Evolutionary conservation across 2,329 filamentous ascomycete genomes (phyloP), one percentile per base, ranked within the genome.

Genomic region (Xylaria hypoxylon): DNA sequence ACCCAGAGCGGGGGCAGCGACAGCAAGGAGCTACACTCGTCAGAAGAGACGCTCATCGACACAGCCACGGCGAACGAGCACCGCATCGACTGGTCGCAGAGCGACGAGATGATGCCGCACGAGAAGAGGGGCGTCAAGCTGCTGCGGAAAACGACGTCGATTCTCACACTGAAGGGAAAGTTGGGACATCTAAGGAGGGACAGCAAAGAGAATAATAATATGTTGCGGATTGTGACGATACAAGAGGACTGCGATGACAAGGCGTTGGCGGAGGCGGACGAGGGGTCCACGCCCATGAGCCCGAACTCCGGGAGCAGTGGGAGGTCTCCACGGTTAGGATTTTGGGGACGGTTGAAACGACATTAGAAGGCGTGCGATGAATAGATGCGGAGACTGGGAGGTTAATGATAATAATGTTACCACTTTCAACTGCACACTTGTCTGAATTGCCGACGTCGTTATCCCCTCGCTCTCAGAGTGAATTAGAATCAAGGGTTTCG

Each of bases 51-150:
- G 40, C 61, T 73, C 15, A 74, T 77, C 7, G 65, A 75, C 11
- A 64, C 72, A 22, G 67, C 65, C 4, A 67, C 67, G 50, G 72
- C 72, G 15, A 68, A 79, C 33, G 77, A 81, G 61, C 79, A 81
- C 70, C 68, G 82, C 35, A 83, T 84, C 62, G 86, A 89, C 74
- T 89, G 87, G 87, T 84, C 85, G 33, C 86, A 89, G 73, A 84
- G 81, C 71, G 86, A 88, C 68, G 84, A 88, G 75, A 56, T 71
- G 68, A 71, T 69, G 64, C 59, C 70, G 44, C 50, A 52, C 50
- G 59, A 66, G 47, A 66, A 59, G 45, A 24, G 56, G 19, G 57
- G 48, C 38, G 61, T 59, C 44, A 53, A 45, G 70, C 52, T 59
- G 60, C 67, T 85, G 57, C 75, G 78, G 51, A 85, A 80, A 71